Base-by-base conservation (phyloP, 768 basidiomycete genomes). In the Phlebiopsis flavidoalba region DNA sequence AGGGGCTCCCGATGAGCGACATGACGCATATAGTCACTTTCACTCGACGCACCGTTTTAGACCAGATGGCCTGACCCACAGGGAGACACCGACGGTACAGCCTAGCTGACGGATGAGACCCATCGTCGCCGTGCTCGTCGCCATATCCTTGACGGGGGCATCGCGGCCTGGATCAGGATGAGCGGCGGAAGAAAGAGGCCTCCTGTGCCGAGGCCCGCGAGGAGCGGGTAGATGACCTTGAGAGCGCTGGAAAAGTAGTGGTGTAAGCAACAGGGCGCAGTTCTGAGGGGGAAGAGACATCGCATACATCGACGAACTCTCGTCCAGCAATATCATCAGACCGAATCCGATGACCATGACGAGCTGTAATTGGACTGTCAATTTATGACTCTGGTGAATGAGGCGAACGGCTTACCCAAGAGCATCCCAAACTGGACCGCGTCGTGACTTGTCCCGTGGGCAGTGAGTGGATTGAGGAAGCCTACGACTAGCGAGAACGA, bases 71-170 rank as follows among this genome's bases (percentile, higher is more conserved):
- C 50, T 69, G 65, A 6, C 70, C 70, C 10, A 70, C 57, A 11
- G 70, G 26, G 26, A 65, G 2, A 70, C 65, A 3, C 69, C 70
- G 19, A 71, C 58, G 1, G 70, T 70, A 0, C 66, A 69, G 5
- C 69, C 70, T 10, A 71, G 43, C 10, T 62, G 65, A 22, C 64
- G 60, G 15, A 54, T 33, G 17, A 80, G 68, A 0, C 69, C 61
- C 40, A 74, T 69, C 17, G 77, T 70, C 0, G 73, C 72, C 2
- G 80, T 79, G 33, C 69, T 72, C 0, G 76, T 77, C 5, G 78
- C 77, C 75, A 78, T 79, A 60, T 78, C 77, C 21, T 69, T 71
- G 12, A 74, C n/a, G 22, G 79, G 80, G 79, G 80, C 79, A 80
- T 81, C 17, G 78, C 72, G 19, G 76, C 74, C 55, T 81, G 79